Percentiles rank a stretch among this genome's conserved stretches.
These are phyloP conservation scores for Auricularia sp. DNA, from an alignment of 768 basidiomycete species.

Conservation along the genomic window DNA sequence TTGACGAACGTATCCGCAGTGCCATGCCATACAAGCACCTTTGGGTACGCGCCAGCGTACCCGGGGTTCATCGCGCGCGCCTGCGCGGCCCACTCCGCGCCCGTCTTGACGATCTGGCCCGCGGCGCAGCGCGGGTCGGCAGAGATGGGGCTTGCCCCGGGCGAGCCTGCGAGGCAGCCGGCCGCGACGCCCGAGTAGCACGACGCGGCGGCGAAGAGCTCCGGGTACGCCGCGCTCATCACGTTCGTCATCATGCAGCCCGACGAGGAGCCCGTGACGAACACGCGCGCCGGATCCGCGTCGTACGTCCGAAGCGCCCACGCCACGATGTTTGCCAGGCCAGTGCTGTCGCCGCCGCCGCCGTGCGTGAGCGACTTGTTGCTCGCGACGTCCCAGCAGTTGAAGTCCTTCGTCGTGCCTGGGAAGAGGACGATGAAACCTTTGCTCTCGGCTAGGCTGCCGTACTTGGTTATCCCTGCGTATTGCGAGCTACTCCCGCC, in stretches of 20 bases:
- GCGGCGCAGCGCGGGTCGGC: conserved; percentile 41
- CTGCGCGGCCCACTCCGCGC: conserved; percentile 38
- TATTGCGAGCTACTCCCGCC: no score
- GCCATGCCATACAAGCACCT: conserved; percentile 47
- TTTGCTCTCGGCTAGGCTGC: no score
- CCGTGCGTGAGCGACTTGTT: conserved; percentile 44
- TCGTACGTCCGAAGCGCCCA: conserved; percentile 39
- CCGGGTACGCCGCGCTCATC: conserved; percentile 43
- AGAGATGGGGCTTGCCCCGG: conserved; percentile 17
- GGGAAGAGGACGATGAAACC: no score
- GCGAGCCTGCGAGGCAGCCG: conserved; percentile 38
- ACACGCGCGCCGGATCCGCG: conserved; percentile 37
- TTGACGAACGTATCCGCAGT: conserved; percentile 42
- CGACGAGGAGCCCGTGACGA: conserved; percentile 41
- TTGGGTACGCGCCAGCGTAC: conserved; percentile 40
- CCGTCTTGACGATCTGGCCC: conserved; percentile 34
- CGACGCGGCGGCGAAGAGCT: conserved; percentile 40
- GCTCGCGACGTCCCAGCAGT: conserved; percentile 46
- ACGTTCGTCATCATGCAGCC: conserved; percentile 56
- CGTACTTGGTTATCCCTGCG: no score
- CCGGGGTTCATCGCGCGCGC: conserved; percentile 41
- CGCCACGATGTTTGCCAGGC: conserved; percentile 36
- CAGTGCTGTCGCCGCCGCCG: conserved; percentile 44
- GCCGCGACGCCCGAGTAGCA: conserved; percentile 45
- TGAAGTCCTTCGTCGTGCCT: conserved; percentile 4